Evolutionary conservation across 2,329 filamentous ascomycete species (phyloP).

Genomic region (Bretziella fagacearum): DNA sequence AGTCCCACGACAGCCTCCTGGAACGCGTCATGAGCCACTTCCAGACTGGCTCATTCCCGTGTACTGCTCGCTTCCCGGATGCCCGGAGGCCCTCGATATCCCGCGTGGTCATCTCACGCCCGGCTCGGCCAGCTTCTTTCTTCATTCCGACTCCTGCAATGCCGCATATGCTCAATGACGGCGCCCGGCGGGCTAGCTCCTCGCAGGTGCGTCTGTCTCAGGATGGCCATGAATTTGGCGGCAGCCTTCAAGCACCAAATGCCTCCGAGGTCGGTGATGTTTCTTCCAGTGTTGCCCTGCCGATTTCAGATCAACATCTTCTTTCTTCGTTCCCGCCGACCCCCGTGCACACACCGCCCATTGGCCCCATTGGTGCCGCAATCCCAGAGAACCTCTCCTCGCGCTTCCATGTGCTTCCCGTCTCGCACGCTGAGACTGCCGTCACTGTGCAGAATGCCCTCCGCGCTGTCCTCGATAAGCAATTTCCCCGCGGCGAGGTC

Average conservation of each 20-base stretch:
- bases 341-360: slow-evolving; percentile 9
- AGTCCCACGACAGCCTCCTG: slow-evolving; percentile 26
- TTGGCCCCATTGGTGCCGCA: neutral
- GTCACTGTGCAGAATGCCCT: slow-evolving; percentile 40
- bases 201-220: slow-evolving; percentile 6
- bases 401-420: slow-evolving; percentile 24
- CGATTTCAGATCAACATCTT: slow-evolving; percentile 11
- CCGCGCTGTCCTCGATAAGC: slow-evolving; percentile 32
- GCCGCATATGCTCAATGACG: slow-evolving; percentile 1
- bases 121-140: slow-evolving; percentile 2
- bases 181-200: slow-evolving; percentile 10
- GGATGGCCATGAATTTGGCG: slow-evolving; percentile 9
- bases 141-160: slow-evolving; percentile 1
- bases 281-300: neutral
- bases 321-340: slow-evolving; percentile 14
- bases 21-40: slow-evolving; percentile 32
- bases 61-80: neutral
- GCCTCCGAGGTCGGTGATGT: neutral
- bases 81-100: slow-evolving; percentile 11
- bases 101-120: slow-evolving; percentile 10
- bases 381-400: slow-evolving; percentile 9
- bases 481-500: slow-evolving; percentile 32
- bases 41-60: slow-evolving; percentile 24
- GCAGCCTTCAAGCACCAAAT: neutral
- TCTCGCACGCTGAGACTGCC: slow-evolving; percentile 28